Evolutionary conservation across 148 eudicot genomes (phyloP).

Genomic region (Pharnaceum exiguum): DNA sequence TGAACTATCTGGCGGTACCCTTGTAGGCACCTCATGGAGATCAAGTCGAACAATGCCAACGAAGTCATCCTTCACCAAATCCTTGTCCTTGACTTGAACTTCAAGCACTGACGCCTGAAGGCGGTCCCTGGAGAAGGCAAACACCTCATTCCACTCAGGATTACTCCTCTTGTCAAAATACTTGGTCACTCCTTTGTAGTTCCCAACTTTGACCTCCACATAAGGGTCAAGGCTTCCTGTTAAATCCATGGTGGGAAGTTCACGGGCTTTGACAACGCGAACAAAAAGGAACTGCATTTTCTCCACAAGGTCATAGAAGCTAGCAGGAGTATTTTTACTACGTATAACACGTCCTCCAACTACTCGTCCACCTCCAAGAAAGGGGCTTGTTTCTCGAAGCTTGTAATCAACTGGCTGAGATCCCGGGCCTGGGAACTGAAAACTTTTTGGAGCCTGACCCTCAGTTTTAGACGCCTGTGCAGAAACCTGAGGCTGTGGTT

Average conservation of each 20-base stretch:
- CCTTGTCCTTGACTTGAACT: constrained; percentile 69
- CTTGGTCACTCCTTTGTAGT: constrained; percentile 71
- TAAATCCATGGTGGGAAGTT: constrained; percentile 65
- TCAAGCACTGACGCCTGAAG: constrained; percentile 60
- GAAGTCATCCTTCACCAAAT: constrained; percentile 74
- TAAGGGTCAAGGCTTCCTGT: constrained; percentile 83
- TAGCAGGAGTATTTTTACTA: constrained; percentile 34
- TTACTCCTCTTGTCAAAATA: constrained; percentile 48
- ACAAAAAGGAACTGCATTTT: constrained; percentile 72
- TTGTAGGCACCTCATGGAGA: constrained; percentile 54
- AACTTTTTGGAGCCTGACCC: constrained; percentile 30
- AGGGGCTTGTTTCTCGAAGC: constrained; percentile 84
- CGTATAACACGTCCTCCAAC: constrained; percentile 68
- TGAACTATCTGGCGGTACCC: constrained; percentile 90
- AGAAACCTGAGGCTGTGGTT: constrained; percentile 19
- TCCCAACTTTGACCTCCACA: constrained; percentile 82
- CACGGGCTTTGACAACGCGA: constrained; percentile 81
- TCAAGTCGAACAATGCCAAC: constrained; percentile 58
- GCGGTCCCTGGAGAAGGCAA: constrained; percentile 72
- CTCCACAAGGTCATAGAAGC: constrained; percentile 81
- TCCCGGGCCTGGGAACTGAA: constrained; percentile 30
- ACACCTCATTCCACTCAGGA: constrained; percentile 86
- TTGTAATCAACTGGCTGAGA: constrained; percentile 44
- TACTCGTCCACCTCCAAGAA: constrained; percentile 69
- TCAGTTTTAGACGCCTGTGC: constrained; percentile 18